Base-by-base conservation (phyloP, 2,329 filamentous ascomycete genomes). In the Ilyonectria robusta region DNA sequence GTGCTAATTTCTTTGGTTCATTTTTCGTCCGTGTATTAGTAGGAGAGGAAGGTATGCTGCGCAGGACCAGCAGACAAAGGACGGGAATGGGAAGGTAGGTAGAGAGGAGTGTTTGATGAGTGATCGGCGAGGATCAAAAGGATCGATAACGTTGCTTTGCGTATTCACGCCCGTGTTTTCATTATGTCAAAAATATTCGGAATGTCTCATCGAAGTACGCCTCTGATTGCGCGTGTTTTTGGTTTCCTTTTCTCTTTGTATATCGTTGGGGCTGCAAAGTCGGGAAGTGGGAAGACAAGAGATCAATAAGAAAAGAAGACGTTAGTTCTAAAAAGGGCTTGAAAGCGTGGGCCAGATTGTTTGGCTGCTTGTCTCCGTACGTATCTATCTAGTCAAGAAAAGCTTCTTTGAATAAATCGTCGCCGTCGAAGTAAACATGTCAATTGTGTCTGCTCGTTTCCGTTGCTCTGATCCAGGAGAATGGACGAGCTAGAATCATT, bases 11-110 rank as follows among this genome's bases (percentile, higher is more conserved):
- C 62, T 61, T 59, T 55, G 46, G 48, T 61, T 48, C 35, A 66
- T 50, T 67, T 74, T 72, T 67, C 62, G 35, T 62, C 47, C 62
- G 59, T 76, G 74, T 76, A 76, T 72, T 70, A 76, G 23, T 74
- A 73, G 47, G 59, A 29, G 37, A 57, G 55, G 35, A 44, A 31
- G 55, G 35, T 47, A 31, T 31, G 33, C 65, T 62, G 63, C 65
- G 61, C 8, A 62, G 69, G 65, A 67, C 59, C 65, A 59, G 8
- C 65, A 42, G 47, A 47, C 17, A 9, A 42, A n/a, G 40, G 40
- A 42, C 40, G 23, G 47, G 35, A 54, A 35, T 44, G 33, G n/a
- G 19, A 59, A 51, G 17, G n/a, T 23, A 33, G 19, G n/a, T 15
- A 33, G 26, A 33, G 13, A 21, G 31, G 48, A 51, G 55, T 19